Conservation (phyloP, 140 eudicot genomes). For the Stevia rebaudiana region DNA sequence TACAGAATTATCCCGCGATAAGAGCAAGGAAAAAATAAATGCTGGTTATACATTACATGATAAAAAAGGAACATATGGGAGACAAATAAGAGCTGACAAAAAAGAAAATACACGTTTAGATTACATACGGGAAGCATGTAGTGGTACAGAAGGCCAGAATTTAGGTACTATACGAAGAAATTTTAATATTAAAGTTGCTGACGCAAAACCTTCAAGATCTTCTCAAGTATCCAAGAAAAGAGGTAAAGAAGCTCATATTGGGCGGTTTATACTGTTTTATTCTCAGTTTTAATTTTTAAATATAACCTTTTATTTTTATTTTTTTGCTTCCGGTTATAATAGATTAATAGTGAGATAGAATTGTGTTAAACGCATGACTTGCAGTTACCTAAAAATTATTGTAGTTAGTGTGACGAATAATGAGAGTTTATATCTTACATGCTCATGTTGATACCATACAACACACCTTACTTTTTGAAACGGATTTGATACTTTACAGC, state of each 20-base stretch:
- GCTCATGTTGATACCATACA: conserved; percentile 1
- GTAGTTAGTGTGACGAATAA: conserved; percentile 1
- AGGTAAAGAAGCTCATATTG: conserved; percentile 58
- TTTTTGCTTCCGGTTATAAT: conserved; percentile 4
- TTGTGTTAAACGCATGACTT: conserved; percentile 3
- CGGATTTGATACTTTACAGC: not conserved
- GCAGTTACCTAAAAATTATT: not conserved
- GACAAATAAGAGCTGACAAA: conserved; percentile 48
- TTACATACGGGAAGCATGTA: conserved; percentile 79
- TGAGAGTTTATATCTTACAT: not conserved
- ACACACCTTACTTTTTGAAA: conserved; percentile 8
- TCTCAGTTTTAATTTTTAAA: not conserved
- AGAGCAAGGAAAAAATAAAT: conserved; percentile 31
- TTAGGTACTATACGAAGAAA: conserved; percentile 47
- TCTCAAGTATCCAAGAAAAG: conserved; percentile 59
- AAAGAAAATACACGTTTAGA: conserved; percentile 39
- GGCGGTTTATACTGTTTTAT: conserved; percentile 40
- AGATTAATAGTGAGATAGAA: conserved; percentile 6
- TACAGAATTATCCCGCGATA: conserved; percentile 47
- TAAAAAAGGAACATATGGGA: conserved; percentile 38
- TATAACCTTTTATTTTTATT: not conserved
- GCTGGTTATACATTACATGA: conserved; percentile 36
- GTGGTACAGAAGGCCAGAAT: conserved; percentile 63
- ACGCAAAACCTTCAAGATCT: conserved; percentile 44
- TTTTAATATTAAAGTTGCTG: conserved; percentile 36